Base-by-base conservation (phyloP, 352 stramenopile genomes). In the Globisporangium irregulare region DNA sequence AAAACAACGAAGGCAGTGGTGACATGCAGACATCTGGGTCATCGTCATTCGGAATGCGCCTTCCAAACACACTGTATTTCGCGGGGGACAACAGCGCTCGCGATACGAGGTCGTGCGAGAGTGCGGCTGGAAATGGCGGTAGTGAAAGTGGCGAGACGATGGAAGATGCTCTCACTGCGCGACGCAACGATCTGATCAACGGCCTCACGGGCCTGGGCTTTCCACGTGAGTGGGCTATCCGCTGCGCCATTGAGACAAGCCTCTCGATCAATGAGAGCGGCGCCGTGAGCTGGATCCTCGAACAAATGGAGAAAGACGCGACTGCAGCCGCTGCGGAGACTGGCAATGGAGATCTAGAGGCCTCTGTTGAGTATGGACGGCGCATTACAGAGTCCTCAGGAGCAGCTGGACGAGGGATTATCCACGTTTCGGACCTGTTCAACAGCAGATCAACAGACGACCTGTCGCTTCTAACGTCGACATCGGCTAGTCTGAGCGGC, bases 211-310 rank as follows among this genome's bases (percentile, higher is more conserved):
- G 71, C 4, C 85, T 97, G n/a, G 91, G 92, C 0, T 95, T 97
- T 61, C 89, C 92, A 0, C 67, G 86, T 3, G 85, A 95, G 41
- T 97, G 89, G 82, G 84, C 82, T 2, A 73, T 74, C 12, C 86
- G 73, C 36, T 95, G 84, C 69, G 87, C 82, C 24, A 61, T 68
- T 1, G 83, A 93, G 70, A 82, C 82, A 0, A 73, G 43, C 67
- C 72, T 78, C 24, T 67, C 69, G 0, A 71, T 75, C 24, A 76
- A 81, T 56, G 89, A 96, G 71, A 91, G 83, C 32, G 77, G 73
- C 22, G 89, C 90, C 6, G 91, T 96, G 22, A 75, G 78, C 27
- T 97, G 92, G 92, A 97, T 97, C 57, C 84, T 97, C 8, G 89
- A 97, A 59, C 78, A 92, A 72, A 97, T 98, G 87, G 88, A 95